Base-by-base conservation (phyloP, 2,329 filamentous ascomycete genomes). In the Fonsecaea multimorphosa region DNA sequence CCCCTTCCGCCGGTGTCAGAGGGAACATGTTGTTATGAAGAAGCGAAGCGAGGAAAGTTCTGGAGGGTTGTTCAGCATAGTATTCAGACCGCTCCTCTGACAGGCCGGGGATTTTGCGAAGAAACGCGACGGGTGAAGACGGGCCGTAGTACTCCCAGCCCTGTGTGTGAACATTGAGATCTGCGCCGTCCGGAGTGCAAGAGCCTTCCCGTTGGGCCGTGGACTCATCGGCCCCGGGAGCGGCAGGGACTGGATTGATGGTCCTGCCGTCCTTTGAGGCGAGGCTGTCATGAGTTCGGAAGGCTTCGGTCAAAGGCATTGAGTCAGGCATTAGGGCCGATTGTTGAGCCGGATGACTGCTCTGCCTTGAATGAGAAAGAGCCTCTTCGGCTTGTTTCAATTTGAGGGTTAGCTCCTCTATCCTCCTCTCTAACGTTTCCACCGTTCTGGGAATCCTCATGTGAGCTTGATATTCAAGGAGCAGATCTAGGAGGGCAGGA, bases 121-220 rank as follows among this genome's bases (percentile, higher is more conserved):
- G 71, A 2, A 82, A 75, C 3, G 81, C 80, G 1, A 81, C 77
- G 2, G 79, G 79, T 0, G 82, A 83, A 1, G 80, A 81, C 68
- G 78, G 81, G 3, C 82, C 81, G 65, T 83, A 80, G 34, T 81
- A 83, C 66, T 83, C 82, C 38, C 80, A 77, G 57, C 76, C 78
- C 44, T 77, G 76, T 0, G 81, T 83, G 52, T 82, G 80, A 16
- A 75, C 74, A 63, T 82, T 83, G 53, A 83, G 72, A 24, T 81
- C 80, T 3, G 75, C 78, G 46, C 82, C 76, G 62, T 82, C 80
- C 19, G 36, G 22, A 3, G 34, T 38, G 34, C 9, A 14, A 38
- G 34, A 38, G 34, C 14, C 34, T 46, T 58, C 36, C 6, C 22
- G 40, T 14, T n/a, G 54, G 24, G 3, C 22, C n/a, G n/a, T 14